Evolutionary conservation across 257 asterid species (phyloP).

Genomic region (Solanum arcanum): DNA sequence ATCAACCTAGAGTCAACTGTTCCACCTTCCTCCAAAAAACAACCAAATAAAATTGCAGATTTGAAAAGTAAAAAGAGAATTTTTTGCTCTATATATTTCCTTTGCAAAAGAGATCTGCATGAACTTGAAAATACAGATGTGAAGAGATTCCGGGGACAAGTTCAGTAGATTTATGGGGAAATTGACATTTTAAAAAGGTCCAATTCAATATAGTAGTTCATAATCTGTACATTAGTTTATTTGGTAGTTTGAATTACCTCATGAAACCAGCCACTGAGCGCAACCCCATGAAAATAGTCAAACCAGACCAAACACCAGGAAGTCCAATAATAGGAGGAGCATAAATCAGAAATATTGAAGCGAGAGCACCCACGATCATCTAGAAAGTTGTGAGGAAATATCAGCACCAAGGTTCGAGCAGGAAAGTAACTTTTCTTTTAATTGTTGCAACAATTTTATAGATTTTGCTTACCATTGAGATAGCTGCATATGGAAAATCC

Average conservation of each 20-base stretch:
- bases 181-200: not conserved
- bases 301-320: slow-evolving; percentile 34
- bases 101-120: not conserved
- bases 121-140: not conserved
- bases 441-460: not conserved
- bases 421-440: not conserved
- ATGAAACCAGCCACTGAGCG: slow-evolving; percentile 24
- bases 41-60: not conserved
- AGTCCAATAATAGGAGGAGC: slow-evolving; percentile 29
- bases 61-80: not conserved
- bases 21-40: not conserved
- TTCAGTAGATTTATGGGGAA: not conserved
- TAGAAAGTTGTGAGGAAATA: not conserved
- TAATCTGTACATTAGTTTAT: not conserved
- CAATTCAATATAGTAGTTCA: not conserved
- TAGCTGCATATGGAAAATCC: slow-evolving; percentile 30
- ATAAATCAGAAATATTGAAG: slow-evolving; percentile 27
- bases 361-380: slow-evolving; percentile 33
- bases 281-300: slow-evolving; percentile 33
- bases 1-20: not conserved
- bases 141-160: not conserved
- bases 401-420: not conserved
- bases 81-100: not conserved
- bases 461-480: slow-evolving; percentile 23
- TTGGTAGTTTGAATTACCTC: slow-evolving; percentile 11